Conservation (phyloP, 805 yeast species). For the Candida montana region DNA sequence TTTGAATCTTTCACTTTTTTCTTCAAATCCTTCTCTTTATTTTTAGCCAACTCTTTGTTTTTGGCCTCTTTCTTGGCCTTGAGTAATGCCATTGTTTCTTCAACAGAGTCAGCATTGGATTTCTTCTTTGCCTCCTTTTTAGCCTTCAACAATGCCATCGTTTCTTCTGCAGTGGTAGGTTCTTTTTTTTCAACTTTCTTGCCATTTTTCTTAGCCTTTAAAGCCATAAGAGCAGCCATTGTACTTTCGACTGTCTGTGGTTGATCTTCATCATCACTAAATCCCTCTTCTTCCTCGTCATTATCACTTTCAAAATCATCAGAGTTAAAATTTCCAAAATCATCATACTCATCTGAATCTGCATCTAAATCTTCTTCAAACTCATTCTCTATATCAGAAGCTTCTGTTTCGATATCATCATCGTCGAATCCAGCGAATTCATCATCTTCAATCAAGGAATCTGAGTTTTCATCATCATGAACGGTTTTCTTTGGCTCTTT, state of each 20-base stretch:
- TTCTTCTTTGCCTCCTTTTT: conserved; percentile 15
- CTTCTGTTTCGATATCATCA: conserved; percentile 1
- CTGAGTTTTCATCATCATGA: conserved; percentile 5
- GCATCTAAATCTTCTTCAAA: conserved; percentile 14
- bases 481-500: conserved; percentile 6
- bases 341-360: conserved; percentile 26
- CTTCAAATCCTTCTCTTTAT: conserved; percentile 7
- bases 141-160: conserved; percentile 36
- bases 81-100: conserved; percentile 31
- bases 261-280: conserved; percentile 24
- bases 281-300: conserved; percentile 15
- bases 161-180: conserved; percentile 32
- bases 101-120: conserved; percentile 23
- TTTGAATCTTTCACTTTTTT: conserved; percentile 13
- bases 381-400: conserved; percentile 8
- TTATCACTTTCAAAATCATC: conserved; percentile 15
- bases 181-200: conserved; percentile 9
- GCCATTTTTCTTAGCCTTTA: conserved; percentile 32
- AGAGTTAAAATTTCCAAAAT: conserved; percentile 17
- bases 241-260: conserved; percentile 38
- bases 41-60: conserved; percentile 5
- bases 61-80: conserved; percentile 25
- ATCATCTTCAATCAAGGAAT: conserved; percentile 23
- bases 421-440: conserved; percentile 23
- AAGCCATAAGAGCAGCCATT: conserved; percentile 37